phyloP scores from a whole-genome alignment of 805 yeast genomes.

The Candida multigemmis region DNA sequence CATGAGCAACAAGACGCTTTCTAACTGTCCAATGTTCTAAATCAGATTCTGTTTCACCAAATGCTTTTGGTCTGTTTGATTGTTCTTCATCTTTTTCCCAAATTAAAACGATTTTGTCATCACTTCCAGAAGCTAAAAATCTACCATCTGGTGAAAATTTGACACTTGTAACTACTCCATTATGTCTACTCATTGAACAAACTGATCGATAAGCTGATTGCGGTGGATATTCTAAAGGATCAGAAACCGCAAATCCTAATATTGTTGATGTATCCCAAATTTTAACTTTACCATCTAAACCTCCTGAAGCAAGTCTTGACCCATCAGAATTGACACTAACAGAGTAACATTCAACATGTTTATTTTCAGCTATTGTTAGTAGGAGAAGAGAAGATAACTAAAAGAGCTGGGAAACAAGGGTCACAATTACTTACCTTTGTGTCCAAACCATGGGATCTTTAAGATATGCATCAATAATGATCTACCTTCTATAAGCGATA shows the following conservation, averaged over 20 bases:
- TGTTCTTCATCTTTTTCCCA: slow-evolving; percentile 84
- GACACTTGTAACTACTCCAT: slow-evolving; percentile 93
- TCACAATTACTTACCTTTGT: slow-evolving; percentile 23
- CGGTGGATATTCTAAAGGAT: slow-evolving; percentile 9
- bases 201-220: slow-evolving; percentile 39
- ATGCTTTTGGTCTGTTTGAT: slow-evolving; percentile 45
- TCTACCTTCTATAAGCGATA: too few species aligned
- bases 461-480: slow-evolving; percentile 25
- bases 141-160: slow-evolving; percentile 89
- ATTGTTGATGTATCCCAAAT: slow-evolving; percentile 73
- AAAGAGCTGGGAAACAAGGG: not conserved
- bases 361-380: slow-evolving; percentile 54
- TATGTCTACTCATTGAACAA: slow-evolving; percentile 89
- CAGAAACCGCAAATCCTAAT: slow-evolving; percentile 24
- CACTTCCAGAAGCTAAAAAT: slow-evolving; percentile 90
- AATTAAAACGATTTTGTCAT: slow-evolving; percentile 81
- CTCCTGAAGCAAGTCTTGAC: slow-evolving; percentile 83
- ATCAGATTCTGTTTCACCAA: slow-evolving; percentile 63
- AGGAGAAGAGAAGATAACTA: slow-evolving; percentile 6
- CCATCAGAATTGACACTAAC: slow-evolving; percentile 79
- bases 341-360: slow-evolving; percentile 79
- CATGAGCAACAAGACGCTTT: slow-evolving; percentile 90
- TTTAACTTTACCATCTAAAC: slow-evolving; percentile 80
- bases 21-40: slow-evolving; percentile 92
- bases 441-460: slow-evolving; percentile 38